Evolutionary conservation across 1,284 basidiomycete genomes (phyloP), one percentile per base, ranked within the genome.

Genomic region (Acaromyces ingoldii): DNA sequence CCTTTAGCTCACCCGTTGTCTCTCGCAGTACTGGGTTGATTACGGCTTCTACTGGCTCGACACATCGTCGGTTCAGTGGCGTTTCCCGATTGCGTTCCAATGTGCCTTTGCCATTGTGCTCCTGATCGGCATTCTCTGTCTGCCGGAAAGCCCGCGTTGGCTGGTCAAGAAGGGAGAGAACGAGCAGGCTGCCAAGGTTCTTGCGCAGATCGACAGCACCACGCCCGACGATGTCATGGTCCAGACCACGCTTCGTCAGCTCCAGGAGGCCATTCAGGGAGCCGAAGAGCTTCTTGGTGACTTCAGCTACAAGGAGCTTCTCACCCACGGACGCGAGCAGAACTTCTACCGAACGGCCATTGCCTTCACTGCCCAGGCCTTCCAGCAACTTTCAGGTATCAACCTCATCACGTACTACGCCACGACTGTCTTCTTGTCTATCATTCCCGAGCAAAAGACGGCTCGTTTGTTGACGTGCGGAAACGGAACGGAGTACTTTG

Each of bases 101-200:
- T 82, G 84, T 45, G 45, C 83, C 6, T 80, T 87, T 45, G 84
- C 84, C 2, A 52, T 83, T 5, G 76, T 85, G 39, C 83, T 86
- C 79, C 78, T 85, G 42, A 57, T 78, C 53, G 79, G 79, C 13
- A 82, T 86, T 21, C 81, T 84, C 64, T 60, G 82, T 78, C 78
- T 86, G 25, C 85, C 84, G 34, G 85, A 87, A 70, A 85, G 84
- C 9, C 85, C 85, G 10, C 79, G 85, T 72, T 87, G 79, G 84
- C 80, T 86, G 15, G 76, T 85, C 31, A 84, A 83, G 68, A 79
- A 81, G 40, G 82, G 82, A 7, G 63, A 63, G 29, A 49, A 65
- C 45, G 81, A 81, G 2, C 82, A 86, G 60, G 85, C 85, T 0
- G 77, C 82, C 42, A 80, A 81, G 3, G 83, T 86, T 33, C 82